Evolutionary conservation across 2,329 filamentous ascomycete genomes (phyloP).

Genomic region (Xylaria multiplex): DNA sequence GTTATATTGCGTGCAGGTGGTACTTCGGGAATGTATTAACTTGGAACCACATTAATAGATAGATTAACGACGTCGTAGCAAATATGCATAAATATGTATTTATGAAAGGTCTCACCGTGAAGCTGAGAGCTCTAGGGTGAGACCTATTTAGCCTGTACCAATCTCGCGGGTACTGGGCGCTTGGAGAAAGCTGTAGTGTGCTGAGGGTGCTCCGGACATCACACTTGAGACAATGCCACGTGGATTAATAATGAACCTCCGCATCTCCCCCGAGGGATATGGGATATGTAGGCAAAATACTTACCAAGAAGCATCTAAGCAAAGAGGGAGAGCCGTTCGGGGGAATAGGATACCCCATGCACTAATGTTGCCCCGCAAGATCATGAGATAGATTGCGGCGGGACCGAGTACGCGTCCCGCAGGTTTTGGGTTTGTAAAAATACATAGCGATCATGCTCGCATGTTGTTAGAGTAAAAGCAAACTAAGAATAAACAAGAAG

Average conservation of each 20-base stretch:
- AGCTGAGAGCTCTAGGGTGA: background rate
- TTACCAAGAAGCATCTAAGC: constrained; percentile 19
- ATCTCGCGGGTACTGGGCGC: background rate
- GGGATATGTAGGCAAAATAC: background rate
- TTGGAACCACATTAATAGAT: background rate
- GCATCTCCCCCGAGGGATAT: constrained; percentile 1
- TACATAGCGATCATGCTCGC: constrained; percentile 13
- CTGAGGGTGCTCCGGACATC: background rate
- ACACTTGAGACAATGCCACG: background rate
- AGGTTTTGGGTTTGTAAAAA: constrained; percentile 5
- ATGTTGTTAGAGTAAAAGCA: background rate
- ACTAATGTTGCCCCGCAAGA: constrained; percentile 22
- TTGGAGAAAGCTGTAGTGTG: background rate
- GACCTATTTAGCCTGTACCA: constrained; percentile 6
- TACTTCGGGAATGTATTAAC: background rate
- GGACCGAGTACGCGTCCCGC: constrained; percentile 29
- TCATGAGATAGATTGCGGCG: constrained; percentile 27
- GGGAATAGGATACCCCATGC: background rate
- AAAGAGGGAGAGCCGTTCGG: background rate
- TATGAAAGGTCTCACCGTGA: background rate
- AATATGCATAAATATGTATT: background rate
- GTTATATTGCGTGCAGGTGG: background rate
- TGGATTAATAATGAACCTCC: constrained; percentile 4
- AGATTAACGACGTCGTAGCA: background rate
- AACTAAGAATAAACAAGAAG: background rate